Percentiles rank a stretch among this genome's conserved stretches.
These are phyloP conservation scores for Aspergillus conjunctus DNA, from an alignment of 495 filamentous ascomycete species.

Conservation along the genomic window DNA sequence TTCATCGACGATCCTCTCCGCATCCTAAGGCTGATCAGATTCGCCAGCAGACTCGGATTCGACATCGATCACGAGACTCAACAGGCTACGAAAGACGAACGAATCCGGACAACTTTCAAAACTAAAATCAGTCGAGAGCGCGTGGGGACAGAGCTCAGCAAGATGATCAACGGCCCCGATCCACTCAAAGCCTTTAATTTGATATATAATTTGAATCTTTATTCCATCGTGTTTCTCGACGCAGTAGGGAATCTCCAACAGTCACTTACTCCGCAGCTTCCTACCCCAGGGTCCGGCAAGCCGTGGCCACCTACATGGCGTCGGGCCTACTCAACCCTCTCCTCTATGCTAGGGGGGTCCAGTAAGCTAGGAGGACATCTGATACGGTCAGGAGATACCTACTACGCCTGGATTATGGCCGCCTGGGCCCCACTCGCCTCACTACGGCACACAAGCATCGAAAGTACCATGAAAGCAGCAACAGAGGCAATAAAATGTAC, in stretches of 20 bases:
- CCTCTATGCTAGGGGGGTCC: not conserved
- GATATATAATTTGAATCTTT: not conserved
- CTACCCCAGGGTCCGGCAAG: not conserved
- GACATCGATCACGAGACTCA: not conserved
- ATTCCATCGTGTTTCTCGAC: not conserved
- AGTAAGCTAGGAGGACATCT: not conserved
- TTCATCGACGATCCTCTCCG: not conserved
- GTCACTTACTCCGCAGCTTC: not conserved
- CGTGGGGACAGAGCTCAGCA: not conserved
- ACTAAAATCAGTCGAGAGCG: not conserved
- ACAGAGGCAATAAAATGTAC: not conserved
- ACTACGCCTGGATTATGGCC: not conserved
- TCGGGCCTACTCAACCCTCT: not conserved
- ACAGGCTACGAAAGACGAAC: not conserved
- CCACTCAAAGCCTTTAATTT: not conserved
- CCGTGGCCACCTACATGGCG: not conserved
- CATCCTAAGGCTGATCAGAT: not conserved
- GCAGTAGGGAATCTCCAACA: not conserved
- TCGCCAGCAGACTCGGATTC: not conserved
- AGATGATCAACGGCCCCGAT: not conserved
- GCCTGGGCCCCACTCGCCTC: not conserved
- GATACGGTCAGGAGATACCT: not conserved
- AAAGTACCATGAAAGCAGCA: not conserved
- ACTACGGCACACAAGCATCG: not conserved
- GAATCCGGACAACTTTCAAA: not conserved